Percentiles rank a stretch among this genome's conserved stretches.
phyloP scores from a whole-genome alignment of 768 basidiomycete genomes.

The Psilocybe tampanensis region DNA sequence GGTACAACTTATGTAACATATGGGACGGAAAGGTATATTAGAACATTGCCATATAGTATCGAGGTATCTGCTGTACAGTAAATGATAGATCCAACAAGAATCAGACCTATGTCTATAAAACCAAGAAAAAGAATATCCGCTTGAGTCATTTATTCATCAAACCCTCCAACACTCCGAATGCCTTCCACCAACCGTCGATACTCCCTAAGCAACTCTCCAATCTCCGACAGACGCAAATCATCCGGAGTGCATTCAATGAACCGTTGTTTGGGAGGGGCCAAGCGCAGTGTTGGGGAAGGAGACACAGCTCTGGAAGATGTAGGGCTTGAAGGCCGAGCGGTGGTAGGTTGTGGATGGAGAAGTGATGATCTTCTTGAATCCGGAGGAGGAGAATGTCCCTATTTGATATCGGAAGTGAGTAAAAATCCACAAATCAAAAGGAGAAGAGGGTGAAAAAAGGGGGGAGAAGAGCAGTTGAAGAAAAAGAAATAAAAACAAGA shows the following conservation, averaged over 20 bases:
- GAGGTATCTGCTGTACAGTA: too few relatives aligned
- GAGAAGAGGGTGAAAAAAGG: too few relatives aligned
- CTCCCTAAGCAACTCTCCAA: slow-evolving; percentile 77
- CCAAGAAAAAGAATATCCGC: too few relatives aligned
- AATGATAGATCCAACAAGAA: too few relatives aligned
- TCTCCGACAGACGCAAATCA: slow-evolving; percentile 81
- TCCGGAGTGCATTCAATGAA: slow-evolving; percentile 75
- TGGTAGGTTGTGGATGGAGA: slow-evolving; percentile 24
- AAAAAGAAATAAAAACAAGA: not conserved
- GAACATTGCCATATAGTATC: too few relatives aligned
- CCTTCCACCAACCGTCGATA: slow-evolving; percentile 80
- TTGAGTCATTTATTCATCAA: slow-evolving; percentile 35
- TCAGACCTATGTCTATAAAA: too few relatives aligned
- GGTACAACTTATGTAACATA: too few relatives aligned
- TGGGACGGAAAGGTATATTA: too few relatives aligned
- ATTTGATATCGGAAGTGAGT: not conserved
- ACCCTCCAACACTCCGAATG: slow-evolving; percentile 61
- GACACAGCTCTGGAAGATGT: slow-evolving; percentile 30
- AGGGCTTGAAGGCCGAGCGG: slow-evolving; percentile 13
- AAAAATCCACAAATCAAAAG: too few relatives aligned
- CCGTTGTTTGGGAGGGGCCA: slow-evolving; percentile 65
- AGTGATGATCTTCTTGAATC: slow-evolving; percentile 43
- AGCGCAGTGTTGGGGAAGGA: slow-evolving; percentile 39
- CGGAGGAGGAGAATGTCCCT: slow-evolving; percentile 31
- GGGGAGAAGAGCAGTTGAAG: not conserved